Evolutionary conservation across 2,329 filamentous ascomycete genomes (phyloP).

Genomic region (Trichoderma afroharzianum): DNA sequence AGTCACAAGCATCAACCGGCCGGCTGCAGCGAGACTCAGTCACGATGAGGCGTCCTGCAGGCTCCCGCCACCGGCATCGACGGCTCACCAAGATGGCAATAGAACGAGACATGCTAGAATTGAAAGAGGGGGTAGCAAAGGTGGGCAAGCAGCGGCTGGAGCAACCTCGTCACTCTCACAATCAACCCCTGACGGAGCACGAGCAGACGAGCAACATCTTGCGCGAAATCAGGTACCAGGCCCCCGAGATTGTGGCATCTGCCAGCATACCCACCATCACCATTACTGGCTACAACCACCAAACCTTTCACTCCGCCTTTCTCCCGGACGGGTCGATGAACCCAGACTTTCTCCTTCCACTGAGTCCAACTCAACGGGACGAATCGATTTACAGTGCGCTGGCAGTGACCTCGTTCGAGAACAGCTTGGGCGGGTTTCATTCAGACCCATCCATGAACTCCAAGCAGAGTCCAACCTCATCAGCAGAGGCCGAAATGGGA

Average conservation of each 20-base stretch:
- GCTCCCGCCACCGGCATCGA: not conserved
- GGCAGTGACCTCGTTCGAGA: conserved; percentile 19
- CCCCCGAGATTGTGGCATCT: conserved; percentile 33
- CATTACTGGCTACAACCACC: conserved; percentile 54
- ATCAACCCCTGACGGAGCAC: conserved; percentile 8
- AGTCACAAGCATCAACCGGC: not conserved
- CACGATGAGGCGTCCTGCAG: not conserved
- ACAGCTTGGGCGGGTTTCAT: conserved; percentile 22
- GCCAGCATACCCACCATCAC: conserved; percentile 58
- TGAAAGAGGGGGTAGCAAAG: conserved; percentile 11
- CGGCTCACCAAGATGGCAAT: conserved; percentile 9
- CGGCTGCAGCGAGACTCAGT: not conserved
- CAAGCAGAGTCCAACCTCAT: conserved; percentile 24
- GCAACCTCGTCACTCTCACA: not conserved
- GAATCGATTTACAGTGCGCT: conserved; percentile 25
- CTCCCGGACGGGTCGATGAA: not conserved
- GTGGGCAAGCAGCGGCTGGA: conserved; percentile 8
- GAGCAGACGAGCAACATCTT: conserved; percentile 25
- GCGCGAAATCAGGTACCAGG: conserved; percentile 23
- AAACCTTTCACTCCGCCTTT: conserved; percentile 21
- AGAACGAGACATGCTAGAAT: conserved; percentile 19
- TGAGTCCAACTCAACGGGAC: conserved; percentile 8
- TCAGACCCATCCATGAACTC: conserved; percentile 25
- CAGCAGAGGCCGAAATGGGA: not conserved
- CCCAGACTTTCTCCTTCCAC: not conserved